Percentiles rank a stretch among this genome's conserved stretches.
phyloP scores from a whole-genome alignment of 805 yeast species.

The Candida suzukii region DNA sequence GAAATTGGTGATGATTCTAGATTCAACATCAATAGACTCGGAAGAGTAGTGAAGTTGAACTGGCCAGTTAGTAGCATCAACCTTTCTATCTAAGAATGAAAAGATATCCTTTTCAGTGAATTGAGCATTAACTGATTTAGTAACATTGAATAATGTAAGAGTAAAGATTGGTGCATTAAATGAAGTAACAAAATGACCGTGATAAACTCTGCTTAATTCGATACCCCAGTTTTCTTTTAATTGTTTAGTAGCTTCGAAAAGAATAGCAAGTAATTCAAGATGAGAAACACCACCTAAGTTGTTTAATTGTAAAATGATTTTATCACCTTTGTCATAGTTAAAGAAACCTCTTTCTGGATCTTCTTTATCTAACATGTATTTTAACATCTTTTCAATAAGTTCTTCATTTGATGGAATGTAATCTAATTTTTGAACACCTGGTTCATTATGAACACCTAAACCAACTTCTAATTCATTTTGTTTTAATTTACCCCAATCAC shows the following conservation, averaged over 20 bases:
- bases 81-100: slow-evolving; percentile 25
- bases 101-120: slow-evolving; percentile 18
- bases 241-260: slow-evolving; percentile 18
- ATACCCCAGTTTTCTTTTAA: slow-evolving; percentile 21
- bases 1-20: slow-evolving; percentile 22
- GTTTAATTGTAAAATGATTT: slow-evolving; percentile 25
- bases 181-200: slow-evolving; percentile 28
- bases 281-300: slow-evolving; percentile 32
- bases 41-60: slow-evolving; percentile 7
- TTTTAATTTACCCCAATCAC: slow-evolving; percentile 19
- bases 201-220: slow-evolving; percentile 23
- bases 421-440: slow-evolving; percentile 26
- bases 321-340: slow-evolving; percentile 21
- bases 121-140: slow-evolving; percentile 19
- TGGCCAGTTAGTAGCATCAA: slow-evolving; percentile 27
- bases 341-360: slow-evolving; percentile 26
- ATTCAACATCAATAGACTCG: slow-evolving; percentile 13
- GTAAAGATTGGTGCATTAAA: slow-evolving; percentile 32
- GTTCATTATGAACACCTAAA: slow-evolving; percentile 34
- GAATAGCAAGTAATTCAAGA: slow-evolving; percentile 24
- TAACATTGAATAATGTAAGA: slow-evolving; percentile 27
- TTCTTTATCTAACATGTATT: slow-evolving; percentile 18
- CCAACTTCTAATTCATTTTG: slow-evolving; percentile 28
- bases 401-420: slow-evolving; percentile 27
- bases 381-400: slow-evolving; percentile 20